Evolutionary conservation across 768 basidiomycete genomes (phyloP).

Genomic region (Phanerodontia chrysosporium): DNA sequence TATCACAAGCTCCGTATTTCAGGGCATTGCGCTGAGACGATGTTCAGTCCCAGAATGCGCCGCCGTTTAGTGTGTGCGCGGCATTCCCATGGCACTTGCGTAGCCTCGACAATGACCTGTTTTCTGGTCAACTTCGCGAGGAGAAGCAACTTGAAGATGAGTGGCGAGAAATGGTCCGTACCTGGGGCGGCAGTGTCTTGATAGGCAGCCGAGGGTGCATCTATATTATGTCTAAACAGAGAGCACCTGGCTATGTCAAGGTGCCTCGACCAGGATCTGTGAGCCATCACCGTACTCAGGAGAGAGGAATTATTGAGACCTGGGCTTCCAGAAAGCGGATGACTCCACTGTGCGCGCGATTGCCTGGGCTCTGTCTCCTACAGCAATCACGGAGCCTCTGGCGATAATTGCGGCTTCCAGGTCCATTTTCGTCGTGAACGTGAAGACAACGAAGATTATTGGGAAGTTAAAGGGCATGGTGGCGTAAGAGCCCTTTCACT

Average conservation of each 20-base stretch:
- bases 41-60: background rate
- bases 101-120: slow-evolving; percentile 34
- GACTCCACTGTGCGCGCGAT: background rate
- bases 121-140: slow-evolving; percentile 27
- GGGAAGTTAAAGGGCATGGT: slow-evolving; percentile 63
- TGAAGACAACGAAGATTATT: slow-evolving; percentile 33
- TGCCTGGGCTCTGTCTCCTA: slow-evolving; percentile 54
- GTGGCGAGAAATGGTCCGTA: slow-evolving; percentile 45
- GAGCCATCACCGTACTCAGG: no score
- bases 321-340: background rate
- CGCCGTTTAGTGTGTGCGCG: slow-evolving; percentile 3
- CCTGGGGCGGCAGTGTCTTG: slow-evolving; percentile 50
- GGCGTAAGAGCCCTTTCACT: slow-evolving; percentile 45
- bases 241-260: slow-evolving; percentile 2
- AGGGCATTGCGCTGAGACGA: background rate
- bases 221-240: slow-evolving; percentile 18
- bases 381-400: slow-evolving; percentile 49
- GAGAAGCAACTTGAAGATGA: slow-evolving; percentile 18
- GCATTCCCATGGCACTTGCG: slow-evolving; percentile 24
- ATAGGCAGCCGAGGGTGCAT: slow-evolving; percentile 27
- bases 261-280: slow-evolving; percentile 7
- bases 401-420: slow-evolving; percentile 52
- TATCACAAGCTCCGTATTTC: slow-evolving; percentile 1
- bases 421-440: slow-evolving; percentile 53
- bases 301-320: background rate